Percentiles rank a stretch among this genome's conserved stretches.
These are phyloP conservation scores for Cnidoscolus chayamansa DNA, from an alignment of 441 rosid species.

Conservation along the genomic window DNA sequence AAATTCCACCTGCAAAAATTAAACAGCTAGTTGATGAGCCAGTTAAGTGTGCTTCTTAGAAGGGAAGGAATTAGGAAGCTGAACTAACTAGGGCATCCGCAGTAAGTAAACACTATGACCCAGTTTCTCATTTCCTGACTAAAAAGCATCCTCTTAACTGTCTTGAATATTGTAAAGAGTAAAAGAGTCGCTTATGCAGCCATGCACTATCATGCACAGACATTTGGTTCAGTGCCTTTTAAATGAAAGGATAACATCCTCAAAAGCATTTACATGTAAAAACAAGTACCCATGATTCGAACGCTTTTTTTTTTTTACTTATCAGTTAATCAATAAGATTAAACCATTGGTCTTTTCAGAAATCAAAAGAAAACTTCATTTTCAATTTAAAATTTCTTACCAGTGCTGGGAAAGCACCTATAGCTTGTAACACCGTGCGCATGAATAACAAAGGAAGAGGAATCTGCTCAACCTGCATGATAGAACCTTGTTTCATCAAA, in stretches of 20 bases:
- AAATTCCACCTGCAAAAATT: constrained; percentile 70
- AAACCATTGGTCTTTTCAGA: neutral
- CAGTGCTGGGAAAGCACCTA: constrained; percentile 96
- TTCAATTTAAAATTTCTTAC: constrained; percentile 38
- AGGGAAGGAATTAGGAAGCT: neutral
- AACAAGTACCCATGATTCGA: neutral
- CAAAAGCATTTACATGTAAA: neutral
- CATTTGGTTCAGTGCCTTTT: neutral
- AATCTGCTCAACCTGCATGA: constrained; percentile 88
- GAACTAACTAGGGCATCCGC: neutral
- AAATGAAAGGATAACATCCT: neutral
- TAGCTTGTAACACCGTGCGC: constrained; percentile 97
- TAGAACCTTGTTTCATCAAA: constrained; percentile 24
- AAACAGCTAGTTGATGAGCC: constrained; percentile 5
- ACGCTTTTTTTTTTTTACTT: neutral
- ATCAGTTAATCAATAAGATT: neutral
- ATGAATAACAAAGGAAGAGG: constrained; percentile 97
- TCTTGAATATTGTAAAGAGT: neutral
- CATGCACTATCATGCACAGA: neutral
- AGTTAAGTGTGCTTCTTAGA: neutral
- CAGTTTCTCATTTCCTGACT: neutral
- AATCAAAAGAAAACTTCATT: neutral
- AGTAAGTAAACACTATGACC: neutral
- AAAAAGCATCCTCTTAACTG: neutral
- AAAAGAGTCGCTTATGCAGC: neutral